These are phyloP conservation scores for Neckera pumila DNA, from an alignment of 225 moss, liverwort and hornwort genomes.

Conservation along the genomic window DNA sequence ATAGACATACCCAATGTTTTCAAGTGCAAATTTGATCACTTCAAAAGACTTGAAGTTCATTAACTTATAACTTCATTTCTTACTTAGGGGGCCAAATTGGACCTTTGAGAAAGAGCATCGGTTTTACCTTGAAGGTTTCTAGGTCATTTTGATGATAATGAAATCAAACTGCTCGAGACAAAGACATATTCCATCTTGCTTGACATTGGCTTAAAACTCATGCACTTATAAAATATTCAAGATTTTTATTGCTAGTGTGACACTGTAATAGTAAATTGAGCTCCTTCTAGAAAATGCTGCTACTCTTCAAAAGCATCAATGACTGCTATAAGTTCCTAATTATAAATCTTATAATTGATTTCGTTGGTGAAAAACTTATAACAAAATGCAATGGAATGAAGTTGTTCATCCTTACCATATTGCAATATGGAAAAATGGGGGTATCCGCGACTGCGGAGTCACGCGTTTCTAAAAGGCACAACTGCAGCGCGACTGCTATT, in stretches of 20 bases:
- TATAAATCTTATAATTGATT: background rate
- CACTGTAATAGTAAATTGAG: rapidly evolving
- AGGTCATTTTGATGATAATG: background rate
- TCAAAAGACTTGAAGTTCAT: background rate
- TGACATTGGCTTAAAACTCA: background rate
- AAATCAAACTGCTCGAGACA: background rate
- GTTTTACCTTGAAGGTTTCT: background rate
- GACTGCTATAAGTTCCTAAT: background rate
- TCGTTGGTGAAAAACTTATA: rapidly evolving
- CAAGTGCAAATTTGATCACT: background rate
- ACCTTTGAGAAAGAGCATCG: background rate
- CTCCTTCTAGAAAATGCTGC: background rate
- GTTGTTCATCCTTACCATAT: background rate
- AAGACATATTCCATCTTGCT: background rate
- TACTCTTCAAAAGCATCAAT: background rate
- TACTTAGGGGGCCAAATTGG: background rate
- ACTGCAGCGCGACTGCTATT: no score
- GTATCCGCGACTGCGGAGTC: no score
- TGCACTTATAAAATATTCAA: background rate
- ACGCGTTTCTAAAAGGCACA: no score
- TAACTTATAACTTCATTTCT: background rate
- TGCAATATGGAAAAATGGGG: no score
- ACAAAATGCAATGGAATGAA: background rate
- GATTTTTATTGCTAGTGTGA: no score
- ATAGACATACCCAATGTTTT: background rate